A percentile compares a stretch with the other conserved stretches of the same genome.
phyloP scores from a whole-genome alignment of 1,139 yeast genomes.

The Arxiozyma heterogenica region DNA sequence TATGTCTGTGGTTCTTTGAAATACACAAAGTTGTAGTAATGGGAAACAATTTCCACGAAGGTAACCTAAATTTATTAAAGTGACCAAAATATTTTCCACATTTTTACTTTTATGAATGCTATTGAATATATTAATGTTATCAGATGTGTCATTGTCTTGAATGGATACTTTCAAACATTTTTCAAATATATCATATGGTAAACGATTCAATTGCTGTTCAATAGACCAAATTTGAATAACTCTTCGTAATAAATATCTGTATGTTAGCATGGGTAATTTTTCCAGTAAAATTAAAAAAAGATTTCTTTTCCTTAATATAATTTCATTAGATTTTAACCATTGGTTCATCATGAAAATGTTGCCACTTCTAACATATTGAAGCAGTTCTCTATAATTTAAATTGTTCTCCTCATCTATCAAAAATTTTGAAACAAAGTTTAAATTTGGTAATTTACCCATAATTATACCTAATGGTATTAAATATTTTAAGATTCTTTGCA shows the following conservation, averaged over 20 bases:
- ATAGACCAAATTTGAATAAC: constrained; percentile 15
- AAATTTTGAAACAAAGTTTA: constrained; percentile 11
- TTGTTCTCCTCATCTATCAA: constrained; percentile 12
- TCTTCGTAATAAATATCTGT: constrained; percentile 20
- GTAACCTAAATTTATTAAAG: constrained; percentile 25
- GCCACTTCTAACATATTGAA: constrained; percentile 17
- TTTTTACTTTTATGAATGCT: constrained; percentile 21
- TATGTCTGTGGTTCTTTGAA: constrained; percentile 23
- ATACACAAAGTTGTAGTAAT: constrained; percentile 21
- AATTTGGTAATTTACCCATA: constrained; percentile 24
- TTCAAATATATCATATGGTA: constrained; percentile 21
- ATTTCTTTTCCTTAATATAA: constrained; percentile 11
- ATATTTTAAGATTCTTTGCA: constrained; percentile 19
- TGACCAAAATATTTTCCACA: constrained; percentile 26
- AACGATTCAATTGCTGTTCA: constrained; percentile 17
- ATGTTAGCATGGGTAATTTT: constrained; percentile 26
- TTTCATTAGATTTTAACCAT: constrained; percentile 25
- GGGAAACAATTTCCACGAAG: constrained; percentile 31
- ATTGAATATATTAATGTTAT: constrained; percentile 15
- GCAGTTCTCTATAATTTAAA: constrained; percentile 12
- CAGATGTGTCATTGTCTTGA: constrained; percentile 4
- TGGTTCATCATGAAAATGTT: constrained; percentile 17
- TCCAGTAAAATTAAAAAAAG: constrained; percentile 22
- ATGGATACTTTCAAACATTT: constrained; percentile 18
- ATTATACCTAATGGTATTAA: constrained; percentile 25